phyloP scores from a whole-genome alignment of 352 stramenopile species.

The Globisporangium acanthophoron region DNA sequence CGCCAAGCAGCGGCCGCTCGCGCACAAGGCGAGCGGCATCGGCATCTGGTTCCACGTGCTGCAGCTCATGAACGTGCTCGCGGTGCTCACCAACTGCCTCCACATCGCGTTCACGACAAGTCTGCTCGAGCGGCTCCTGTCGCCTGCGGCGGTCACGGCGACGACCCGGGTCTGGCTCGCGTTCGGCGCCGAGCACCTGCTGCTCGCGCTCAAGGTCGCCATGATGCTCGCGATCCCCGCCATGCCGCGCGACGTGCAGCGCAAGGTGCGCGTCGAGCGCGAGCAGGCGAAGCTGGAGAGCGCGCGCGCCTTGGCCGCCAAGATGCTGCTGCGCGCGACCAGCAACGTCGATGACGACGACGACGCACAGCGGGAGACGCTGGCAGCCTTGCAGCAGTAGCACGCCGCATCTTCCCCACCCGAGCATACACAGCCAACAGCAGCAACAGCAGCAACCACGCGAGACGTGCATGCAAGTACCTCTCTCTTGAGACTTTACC shows the following conservation, averaged over 20 bases:
- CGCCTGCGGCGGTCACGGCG: constrained; percentile 12
- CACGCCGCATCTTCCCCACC: neutral
- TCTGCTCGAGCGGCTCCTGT: constrained; percentile 44
- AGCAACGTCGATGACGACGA: no score
- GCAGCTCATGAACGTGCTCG: constrained; percentile 93
- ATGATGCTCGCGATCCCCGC: constrained; percentile 53
- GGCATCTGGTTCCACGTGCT: constrained; percentile 87
- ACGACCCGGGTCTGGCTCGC: constrained; percentile 75
- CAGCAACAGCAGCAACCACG: neutral
- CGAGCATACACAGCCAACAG: neutral
- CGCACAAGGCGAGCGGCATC: constrained; percentile 91
- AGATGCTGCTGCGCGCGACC: constrained; percentile 14
- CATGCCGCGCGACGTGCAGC: constrained; percentile 44
- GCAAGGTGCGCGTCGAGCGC: constrained; percentile 43
- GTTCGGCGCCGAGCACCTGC: constrained; percentile 64
- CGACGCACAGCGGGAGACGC: neutral
- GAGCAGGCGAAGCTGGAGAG: constrained; percentile 70
- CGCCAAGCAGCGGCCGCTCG: constrained; percentile 85
- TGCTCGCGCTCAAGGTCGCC: constrained; percentile 63
- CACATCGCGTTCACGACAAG: constrained; percentile 88
- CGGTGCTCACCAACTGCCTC: constrained; percentile 94
- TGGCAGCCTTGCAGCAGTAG: neutral
- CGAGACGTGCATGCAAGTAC: neutral
- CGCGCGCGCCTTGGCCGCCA: constrained; percentile 47
- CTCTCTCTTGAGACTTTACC: neutral